These are phyloP conservation scores for Heliophila coronopifolia DNA, from an alignment of 441 rosid genomes.

Conservation along the genomic window DNA sequence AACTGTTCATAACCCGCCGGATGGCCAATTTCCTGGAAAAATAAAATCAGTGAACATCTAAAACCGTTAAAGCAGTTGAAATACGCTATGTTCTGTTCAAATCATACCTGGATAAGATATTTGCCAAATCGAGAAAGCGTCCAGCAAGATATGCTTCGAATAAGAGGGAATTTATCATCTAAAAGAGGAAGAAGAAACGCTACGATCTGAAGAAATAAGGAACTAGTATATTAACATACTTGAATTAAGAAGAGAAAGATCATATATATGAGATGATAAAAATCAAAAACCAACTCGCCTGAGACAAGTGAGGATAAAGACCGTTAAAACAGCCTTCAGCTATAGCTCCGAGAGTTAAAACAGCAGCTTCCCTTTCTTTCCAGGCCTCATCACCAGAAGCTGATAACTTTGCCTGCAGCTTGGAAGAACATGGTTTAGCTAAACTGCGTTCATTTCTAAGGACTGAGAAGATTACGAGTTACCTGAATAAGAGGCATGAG, in stretches of 20 bases:
- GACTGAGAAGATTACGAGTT: constrained; percentile 8
- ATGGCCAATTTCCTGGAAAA: constrained; percentile 54
- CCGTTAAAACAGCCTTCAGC: constrained; percentile 93
- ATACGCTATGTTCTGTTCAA: neutral
- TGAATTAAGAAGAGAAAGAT: neutral
- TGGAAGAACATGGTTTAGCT: constrained; percentile 16
- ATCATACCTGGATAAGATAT: constrained; percentile 84
- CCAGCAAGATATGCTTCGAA: constrained; percentile 98
- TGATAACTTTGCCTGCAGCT: constrained; percentile 68
- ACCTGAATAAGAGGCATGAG: constrained; percentile 91
- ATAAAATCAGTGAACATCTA: constrained; percentile 5
- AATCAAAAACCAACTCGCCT: constrained; percentile 42
- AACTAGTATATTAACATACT: neutral
- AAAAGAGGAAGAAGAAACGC: constrained; percentile 83
- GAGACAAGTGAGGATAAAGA: constrained; percentile 80
- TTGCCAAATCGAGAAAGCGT: constrained; percentile 98
- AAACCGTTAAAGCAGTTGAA: constrained; percentile 3
- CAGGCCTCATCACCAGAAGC: constrained; percentile 79
- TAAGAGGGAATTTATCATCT: constrained; percentile 90
- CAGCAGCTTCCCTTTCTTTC: constrained; percentile 99
- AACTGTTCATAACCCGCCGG: constrained; percentile 75
- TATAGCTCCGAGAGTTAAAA: constrained; percentile 91
- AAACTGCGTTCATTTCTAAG: constrained; percentile 12
- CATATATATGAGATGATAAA: constrained; percentile 1
- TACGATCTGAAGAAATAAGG: constrained; percentile 61